Percentiles rank a stretch among this genome's conserved stretches.
Evolutionary conservation across 1,139 yeast genomes (phyloP).

Genomic region (Martiniozyma asiatica): DNA sequence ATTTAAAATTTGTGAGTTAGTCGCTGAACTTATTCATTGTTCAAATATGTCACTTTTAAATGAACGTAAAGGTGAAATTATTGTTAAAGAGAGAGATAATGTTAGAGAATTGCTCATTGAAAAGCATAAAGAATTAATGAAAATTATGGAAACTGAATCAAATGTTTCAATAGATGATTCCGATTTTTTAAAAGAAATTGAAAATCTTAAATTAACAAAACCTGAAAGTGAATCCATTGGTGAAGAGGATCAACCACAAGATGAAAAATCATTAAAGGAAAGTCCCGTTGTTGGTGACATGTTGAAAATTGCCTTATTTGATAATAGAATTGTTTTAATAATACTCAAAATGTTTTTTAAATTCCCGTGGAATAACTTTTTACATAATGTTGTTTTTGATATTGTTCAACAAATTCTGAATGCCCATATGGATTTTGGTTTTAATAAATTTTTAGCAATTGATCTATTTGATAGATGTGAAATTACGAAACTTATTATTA

Average conservation of each 20-base stretch:
- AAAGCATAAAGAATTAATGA: constrained; percentile 24
- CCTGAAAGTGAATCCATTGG: constrained; percentile 7
- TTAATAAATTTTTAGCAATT: constrained; percentile 77
- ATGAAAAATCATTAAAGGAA: constrained; percentile 51
- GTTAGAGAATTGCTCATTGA: constrained; percentile 41
- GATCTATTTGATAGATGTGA: constrained; percentile 74
- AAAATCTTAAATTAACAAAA: constrained; percentile 17
- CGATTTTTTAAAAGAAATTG: constrained; percentile 22
- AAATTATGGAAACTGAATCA: constrained; percentile 16
- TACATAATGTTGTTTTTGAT: constrained; percentile 96
- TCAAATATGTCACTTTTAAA: constrained; percentile 92
- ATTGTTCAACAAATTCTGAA: constrained; percentile 91
- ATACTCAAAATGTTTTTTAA: constrained; percentile 75
- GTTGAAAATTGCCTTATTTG: constrained; percentile 75
- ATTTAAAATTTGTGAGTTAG: constrained; percentile 85
- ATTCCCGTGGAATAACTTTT: constrained; percentile 95
- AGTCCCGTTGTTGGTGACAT: constrained; percentile 83
- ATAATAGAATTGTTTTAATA: constrained; percentile 66
- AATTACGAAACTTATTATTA: constrained; percentile 66
- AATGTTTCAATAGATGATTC: constrained; percentile 20
- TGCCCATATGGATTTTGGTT: constrained; percentile 90
- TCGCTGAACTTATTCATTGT: constrained; percentile 91
- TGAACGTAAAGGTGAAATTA: constrained; percentile 70
- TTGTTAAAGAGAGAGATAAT: constrained; percentile 64
- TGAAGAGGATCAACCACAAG: constrained; percentile 28